Conservation (phyloP, 2,329 filamentous ascomycete genomes). For the Venturia asperata region DNA sequence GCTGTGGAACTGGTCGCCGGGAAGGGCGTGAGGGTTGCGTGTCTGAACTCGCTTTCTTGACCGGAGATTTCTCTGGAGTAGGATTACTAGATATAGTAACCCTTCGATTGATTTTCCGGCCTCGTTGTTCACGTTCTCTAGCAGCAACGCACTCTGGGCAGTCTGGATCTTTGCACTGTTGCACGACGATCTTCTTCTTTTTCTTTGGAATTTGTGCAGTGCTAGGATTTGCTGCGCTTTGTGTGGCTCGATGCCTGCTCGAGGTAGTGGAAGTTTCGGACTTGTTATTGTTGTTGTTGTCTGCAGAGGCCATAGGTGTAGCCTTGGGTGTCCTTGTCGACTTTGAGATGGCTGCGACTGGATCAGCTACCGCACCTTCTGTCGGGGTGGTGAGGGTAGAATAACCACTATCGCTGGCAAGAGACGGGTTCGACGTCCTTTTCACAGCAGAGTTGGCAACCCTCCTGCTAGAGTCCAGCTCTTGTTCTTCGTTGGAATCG, state of each 20-base stretch:
- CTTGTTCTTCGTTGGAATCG: conserved; percentile 13
- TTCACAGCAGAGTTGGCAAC: conserved; percentile 12
- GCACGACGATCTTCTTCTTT: neutral
- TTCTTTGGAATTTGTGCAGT: conserved; percentile 2
- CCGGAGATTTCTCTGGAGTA: conserved; percentile 13
- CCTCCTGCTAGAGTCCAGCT: conserved; percentile 12
- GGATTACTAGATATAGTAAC: neutral
- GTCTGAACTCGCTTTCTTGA: conserved; percentile 9
- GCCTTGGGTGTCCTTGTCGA: neutral
- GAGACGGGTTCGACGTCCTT: conserved; percentile 1
- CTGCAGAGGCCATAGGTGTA: neutral
- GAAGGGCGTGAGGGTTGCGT: neutral
- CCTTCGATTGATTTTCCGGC: conserved; percentile 1
- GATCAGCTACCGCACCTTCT: conserved; percentile 44
- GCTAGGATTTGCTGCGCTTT: neutral
- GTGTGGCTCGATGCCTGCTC: conserved; percentile 7
- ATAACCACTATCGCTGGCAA: conserved; percentile 50
- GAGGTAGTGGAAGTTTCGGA: neutral
- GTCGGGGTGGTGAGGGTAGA: conserved; percentile 51
- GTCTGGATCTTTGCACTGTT: conserved; percentile 15
- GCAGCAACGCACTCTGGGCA: conserved; percentile 14
- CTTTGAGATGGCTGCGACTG: conserved; percentile 31
- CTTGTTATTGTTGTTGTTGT: neutral
- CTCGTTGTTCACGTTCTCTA: conserved; percentile 11
- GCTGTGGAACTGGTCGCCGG: neutral